These are phyloP conservation scores for Penicillium fuscoglaucum DNA, from an alignment of 2,329 filamentous ascomycete species.

Conservation along the genomic window DNA sequence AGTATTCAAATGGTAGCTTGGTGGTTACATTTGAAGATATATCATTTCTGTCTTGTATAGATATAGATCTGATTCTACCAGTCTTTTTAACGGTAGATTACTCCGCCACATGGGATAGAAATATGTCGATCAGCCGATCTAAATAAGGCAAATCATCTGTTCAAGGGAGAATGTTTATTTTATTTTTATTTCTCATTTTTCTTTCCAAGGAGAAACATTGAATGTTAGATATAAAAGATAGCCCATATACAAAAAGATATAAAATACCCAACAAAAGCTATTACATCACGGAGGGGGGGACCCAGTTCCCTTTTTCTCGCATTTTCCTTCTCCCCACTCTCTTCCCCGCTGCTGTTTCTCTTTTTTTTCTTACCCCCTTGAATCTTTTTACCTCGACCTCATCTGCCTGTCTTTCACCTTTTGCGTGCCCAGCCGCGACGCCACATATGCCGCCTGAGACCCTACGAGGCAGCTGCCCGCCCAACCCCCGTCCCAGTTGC, in stretches of 20 bases:
- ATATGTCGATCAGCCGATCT: slow-evolving; percentile 3
- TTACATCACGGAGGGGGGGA: slow-evolving; percentile 20
- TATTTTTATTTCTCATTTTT: neutral
- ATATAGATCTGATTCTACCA: slow-evolving; percentile 1
- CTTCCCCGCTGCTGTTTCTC: slow-evolving; percentile 15
- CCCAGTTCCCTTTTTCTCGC: slow-evolving; percentile 8
- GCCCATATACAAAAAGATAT: neutral
- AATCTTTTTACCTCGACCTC: neutral
- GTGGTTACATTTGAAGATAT: neutral
- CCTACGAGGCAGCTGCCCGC: slow-evolving; percentile 38
- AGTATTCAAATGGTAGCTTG: neutral
- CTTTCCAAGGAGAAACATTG: neutral
- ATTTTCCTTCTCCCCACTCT: slow-evolving; percentile 19
- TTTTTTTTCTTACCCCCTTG: slow-evolving; percentile 4
- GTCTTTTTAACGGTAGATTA: neutral
- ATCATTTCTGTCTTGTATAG: neutral
- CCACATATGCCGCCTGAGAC: slow-evolving; percentile 36
- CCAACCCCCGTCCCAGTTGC: slow-evolving; percentile 24
- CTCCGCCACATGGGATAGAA: neutral
- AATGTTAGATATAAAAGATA: neutral
- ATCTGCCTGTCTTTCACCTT: slow-evolving; percentile 12
- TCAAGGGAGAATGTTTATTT: neutral
- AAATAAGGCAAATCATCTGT: neutral
- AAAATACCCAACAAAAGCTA: neutral
- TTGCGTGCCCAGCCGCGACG: slow-evolving; percentile 16